phyloP scores from a whole-genome alignment of 306 rosid species.

The Quercus engelmannii region DNA sequence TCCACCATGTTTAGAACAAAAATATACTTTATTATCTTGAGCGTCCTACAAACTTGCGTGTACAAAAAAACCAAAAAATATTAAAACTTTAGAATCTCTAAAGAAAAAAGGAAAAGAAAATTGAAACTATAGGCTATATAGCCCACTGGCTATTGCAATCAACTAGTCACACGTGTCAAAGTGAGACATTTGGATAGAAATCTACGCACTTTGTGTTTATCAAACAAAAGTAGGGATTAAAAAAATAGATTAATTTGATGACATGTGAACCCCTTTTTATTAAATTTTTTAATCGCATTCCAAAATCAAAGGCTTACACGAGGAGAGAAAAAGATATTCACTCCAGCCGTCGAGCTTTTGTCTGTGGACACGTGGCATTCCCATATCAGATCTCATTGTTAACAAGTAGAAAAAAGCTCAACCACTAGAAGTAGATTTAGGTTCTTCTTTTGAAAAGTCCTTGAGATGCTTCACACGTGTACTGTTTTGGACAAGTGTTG shows the following conservation, averaged over 20 bases:
- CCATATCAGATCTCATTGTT: not conserved
- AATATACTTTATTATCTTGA: too few species aligned
- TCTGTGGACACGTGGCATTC: not conserved
- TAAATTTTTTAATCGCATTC: not conserved
- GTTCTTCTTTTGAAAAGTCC: not conserved
- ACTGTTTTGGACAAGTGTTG: not conserved
- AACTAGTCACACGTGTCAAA: too few species aligned
- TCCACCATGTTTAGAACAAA: too few species aligned
- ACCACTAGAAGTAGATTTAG: constrained; percentile 7
- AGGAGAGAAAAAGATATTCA: not conserved
- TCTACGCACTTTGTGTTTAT: not conserved
- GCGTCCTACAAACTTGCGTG: too few species aligned
- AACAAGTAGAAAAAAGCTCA: not conserved
- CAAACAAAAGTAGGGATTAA: not conserved
- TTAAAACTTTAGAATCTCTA: too few species aligned
- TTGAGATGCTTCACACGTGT: constrained; percentile 7
- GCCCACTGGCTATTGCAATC: too few species aligned
- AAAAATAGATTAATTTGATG: not conserved
- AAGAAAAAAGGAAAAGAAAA: too few species aligned
- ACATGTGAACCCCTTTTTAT: not conserved
- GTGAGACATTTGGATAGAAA: not conserved
- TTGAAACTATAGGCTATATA: too few species aligned
- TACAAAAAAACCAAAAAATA: too few species aligned
- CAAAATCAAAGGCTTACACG: not conserved
- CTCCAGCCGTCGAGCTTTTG: not conserved